Percentiles rank a stretch among this genome's conserved stretches.
These are phyloP conservation scores for Phytopythium cucurbitacearum DNA, from an alignment of 352 stramenopile genomes.

Conservation along the genomic window DNA sequence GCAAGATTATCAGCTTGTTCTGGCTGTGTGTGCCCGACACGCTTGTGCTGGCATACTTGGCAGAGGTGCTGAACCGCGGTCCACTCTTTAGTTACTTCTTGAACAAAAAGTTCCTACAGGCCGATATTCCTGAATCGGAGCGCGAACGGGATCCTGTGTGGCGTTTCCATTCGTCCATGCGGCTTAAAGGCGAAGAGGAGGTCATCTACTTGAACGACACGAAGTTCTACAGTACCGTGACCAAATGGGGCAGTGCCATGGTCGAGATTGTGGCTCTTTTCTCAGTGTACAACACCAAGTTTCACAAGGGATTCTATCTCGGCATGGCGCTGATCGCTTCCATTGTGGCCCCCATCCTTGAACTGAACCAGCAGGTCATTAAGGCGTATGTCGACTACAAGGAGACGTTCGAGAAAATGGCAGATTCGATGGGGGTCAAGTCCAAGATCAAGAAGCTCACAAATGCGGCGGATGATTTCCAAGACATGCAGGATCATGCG, in stretches of 20 bases:
- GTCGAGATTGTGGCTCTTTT: constrained; percentile 43
- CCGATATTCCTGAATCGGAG: constrained; percentile 50
- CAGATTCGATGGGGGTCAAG: constrained; percentile 14
- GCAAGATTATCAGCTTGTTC: constrained; percentile 59
- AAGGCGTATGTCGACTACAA: constrained; percentile 51
- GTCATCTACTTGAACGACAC: constrained; percentile 50
- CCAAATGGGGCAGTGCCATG: constrained; percentile 47
- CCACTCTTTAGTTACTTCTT: constrained; percentile 60
- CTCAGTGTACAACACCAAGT: constrained; percentile 17
- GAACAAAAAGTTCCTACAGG: constrained; percentile 54
- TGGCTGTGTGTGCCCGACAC: constrained; percentile 55
- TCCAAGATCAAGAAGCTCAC: constrained; percentile 17
- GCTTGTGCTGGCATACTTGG: constrained; percentile 41
- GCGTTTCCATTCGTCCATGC: constrained; percentile 29
- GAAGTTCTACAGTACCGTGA: constrained; percentile 35
- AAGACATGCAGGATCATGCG: constrained; percentile 8
- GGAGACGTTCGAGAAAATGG: constrained; percentile 26
- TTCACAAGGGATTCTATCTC: constrained; percentile 18
- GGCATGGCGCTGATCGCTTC: constrained; percentile 33
- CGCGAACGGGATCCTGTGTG: constrained; percentile 45
- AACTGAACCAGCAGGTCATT: constrained; percentile 53
- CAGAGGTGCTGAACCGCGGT: constrained; percentile 50
- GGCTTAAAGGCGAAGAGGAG: constrained; percentile 37
- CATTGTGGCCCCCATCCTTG: constrained; percentile 31
- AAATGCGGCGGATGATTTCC: constrained; percentile 6